Base-by-base conservation (phyloP, 202 grass and related monocot genomes). In the Brachypodium distachyon region DNA sequence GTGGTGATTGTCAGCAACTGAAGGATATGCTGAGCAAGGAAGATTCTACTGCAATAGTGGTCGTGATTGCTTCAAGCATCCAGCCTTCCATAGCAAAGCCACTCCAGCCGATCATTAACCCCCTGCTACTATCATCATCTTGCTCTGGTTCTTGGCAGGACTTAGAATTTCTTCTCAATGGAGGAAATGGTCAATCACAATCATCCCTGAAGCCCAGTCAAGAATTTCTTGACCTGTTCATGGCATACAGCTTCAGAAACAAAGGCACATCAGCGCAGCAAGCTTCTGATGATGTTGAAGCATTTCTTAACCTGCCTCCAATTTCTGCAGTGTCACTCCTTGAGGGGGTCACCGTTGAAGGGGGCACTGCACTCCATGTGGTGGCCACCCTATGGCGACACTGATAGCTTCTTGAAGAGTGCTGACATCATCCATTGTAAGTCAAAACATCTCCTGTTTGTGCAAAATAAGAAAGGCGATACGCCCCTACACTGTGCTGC, bases 401-500 rank as follows among this genome's bases (percentile, higher is more conserved):
- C 6, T 6, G 32, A 73, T 3, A 29, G 61, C 38, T 82, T 59
- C 71, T 8, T 82, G 53, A 36, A 22, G 4, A 59, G 67, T 60
- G 48, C 61, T 3, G 17, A 18, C 2, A 47, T 34, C 19, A 53
- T 83, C 60, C 67, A 72, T 41, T 1, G 4, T 0, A 78, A 25
- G 42, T 38, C 33, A 0, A 55, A 3, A 3, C 16, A 29, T 1
- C 32, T 61, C 26, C 29, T 84, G 31, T 39, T 58, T 33, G 21
- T 12, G 43, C 34, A 1, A 10, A 55, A 84, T 58, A 26, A 41
- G 5, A 65, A 65, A 0, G 61, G 61, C 6, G 61, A 65, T 21
- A 65, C 37, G 5, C 61, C 82, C 34, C 52, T 84, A 0, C 74
- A 84, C 8, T 84, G 73, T 16, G 74, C 82, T 16, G 42, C 48